phyloP scores from a whole-genome alignment of 2,329 filamentous ascomycete species.

The Colletotrichum higginsianum region DNA sequence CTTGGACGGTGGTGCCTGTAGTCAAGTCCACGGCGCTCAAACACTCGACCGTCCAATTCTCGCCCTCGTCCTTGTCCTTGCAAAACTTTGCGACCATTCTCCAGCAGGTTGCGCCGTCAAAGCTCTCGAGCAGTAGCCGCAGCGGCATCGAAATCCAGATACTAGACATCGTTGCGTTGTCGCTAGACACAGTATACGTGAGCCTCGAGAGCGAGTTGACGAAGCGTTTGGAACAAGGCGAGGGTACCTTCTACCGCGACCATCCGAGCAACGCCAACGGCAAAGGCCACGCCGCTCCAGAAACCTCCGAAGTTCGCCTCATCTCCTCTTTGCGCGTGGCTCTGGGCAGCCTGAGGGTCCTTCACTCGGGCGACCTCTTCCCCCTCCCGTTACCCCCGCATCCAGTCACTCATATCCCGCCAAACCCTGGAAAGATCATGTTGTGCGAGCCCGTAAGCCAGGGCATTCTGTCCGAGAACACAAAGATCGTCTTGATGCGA shows the following conservation, averaged over 20 bases:
- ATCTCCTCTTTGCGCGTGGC: conserved; percentile 80
- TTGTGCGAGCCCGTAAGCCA: conserved; percentile 97
- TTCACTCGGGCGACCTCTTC: conserved; percentile 87
- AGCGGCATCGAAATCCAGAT: conserved; percentile 87
- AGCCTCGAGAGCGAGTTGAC: conserved; percentile 86
- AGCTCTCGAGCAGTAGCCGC: conserved; percentile 79
- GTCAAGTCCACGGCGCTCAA: conserved; percentile 75
- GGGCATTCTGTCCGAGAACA: conserved; percentile 82
- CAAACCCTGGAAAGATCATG: conserved; percentile 88
- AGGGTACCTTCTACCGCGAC: conserved; percentile 83
- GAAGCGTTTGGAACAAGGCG: conserved; percentile 84
- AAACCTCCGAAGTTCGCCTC: conserved; percentile 52
- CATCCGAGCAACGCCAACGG: conserved; percentile 62
- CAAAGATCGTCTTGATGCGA: conserved; percentile 85
- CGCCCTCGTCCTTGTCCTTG: conserved; percentile 78
- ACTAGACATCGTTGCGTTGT: conserved; percentile 83
- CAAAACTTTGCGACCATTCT: conserved; percentile 84
- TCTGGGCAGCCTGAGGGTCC: conserved; percentile 78
- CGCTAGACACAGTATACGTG: conserved; percentile 89
- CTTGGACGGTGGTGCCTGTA: conserved; percentile 90
- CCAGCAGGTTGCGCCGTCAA: conserved; percentile 82
- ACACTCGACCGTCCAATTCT: conserved; percentile 85
- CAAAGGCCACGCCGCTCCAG: conserved; percentile 53
- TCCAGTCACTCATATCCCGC: conserved; percentile 86
- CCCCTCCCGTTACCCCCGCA: conserved; percentile 85